Evolutionary conservation across 2,329 filamentous ascomycete genomes (phyloP).

Genomic region (Cercospora nicotianae): DNA sequence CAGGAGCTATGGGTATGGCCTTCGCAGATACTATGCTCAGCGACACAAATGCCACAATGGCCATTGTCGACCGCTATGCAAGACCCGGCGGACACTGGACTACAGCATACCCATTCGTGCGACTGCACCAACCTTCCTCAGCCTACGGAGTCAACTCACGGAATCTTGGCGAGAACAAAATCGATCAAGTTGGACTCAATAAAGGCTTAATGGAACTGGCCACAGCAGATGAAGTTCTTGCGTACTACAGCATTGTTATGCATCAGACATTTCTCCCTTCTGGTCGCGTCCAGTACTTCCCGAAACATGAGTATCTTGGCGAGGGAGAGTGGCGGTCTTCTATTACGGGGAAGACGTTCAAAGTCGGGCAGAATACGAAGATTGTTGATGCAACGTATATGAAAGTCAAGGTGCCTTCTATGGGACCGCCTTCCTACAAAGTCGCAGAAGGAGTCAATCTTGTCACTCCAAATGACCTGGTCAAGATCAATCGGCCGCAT

Average conservation of each 20-base stretch:
- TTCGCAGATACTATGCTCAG: neutral
- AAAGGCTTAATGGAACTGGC: constrained; percentile 26
- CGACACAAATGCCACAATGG: neutral
- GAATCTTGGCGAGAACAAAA: constrained; percentile 16
- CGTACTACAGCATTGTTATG: constrained; percentile 26
- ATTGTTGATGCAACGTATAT: constrained; percentile 29
- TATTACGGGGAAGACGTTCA: constrained; percentile 18
- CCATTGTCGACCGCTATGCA: constrained; percentile 7
- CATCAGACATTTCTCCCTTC: constrained; percentile 24
- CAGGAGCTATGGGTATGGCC: neutral
- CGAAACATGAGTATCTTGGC: constrained; percentile 23
- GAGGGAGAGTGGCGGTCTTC: constrained; percentile 17
- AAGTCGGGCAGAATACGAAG: constrained; percentile 11
- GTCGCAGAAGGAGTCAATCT: constrained; percentile 16
- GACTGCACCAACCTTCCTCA: constrained; percentile 27
- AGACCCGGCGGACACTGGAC: constrained; percentile 29
- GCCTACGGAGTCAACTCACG: constrained; percentile 31
- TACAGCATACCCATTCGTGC: constrained; percentile 27
- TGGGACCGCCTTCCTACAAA: constrained; percentile 23
- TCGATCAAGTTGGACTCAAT: constrained; percentile 27
- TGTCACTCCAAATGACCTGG: constrained; percentile 21
- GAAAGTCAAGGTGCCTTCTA: constrained; percentile 24
- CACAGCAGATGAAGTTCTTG: constrained; percentile 18
- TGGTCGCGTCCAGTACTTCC: constrained; percentile 24
- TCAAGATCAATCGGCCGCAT: constrained; percentile 14